Evolutionary conservation across 2,329 filamentous ascomycete genomes (phyloP).

Genomic region (Fusarium caatingaense): DNA sequence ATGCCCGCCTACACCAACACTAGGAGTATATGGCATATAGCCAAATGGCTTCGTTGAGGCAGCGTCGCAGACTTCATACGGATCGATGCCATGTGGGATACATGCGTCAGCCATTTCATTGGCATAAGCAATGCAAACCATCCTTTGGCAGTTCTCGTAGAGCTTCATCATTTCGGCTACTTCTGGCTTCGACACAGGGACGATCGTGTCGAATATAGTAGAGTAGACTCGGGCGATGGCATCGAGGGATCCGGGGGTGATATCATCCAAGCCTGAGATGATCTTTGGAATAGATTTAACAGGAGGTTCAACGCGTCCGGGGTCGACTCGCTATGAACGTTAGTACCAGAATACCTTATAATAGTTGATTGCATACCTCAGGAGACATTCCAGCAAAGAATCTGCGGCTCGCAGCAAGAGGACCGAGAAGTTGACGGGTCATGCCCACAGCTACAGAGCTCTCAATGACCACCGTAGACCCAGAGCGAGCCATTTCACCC

Average conservation of each 20-base stretch:
- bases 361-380: slow-evolving; percentile 35
- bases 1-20: slow-evolving; percentile 64
- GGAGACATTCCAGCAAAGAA: slow-evolving; percentile 62
- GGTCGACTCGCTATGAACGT: slow-evolving; percentile 58
- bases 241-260: slow-evolving; percentile 56
- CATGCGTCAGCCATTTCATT: slow-evolving; percentile 68
- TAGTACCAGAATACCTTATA: not conserved
- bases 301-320: slow-evolving; percentile 57
- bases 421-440: slow-evolving; percentile 61
- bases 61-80: slow-evolving; percentile 61
- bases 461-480: slow-evolving; percentile 62
- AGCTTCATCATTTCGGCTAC: slow-evolving; percentile 68
- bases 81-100: slow-evolving; percentile 56
- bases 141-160: slow-evolving; percentile 67
- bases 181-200: slow-evolving; percentile 62
- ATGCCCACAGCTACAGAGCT: slow-evolving; percentile 65
- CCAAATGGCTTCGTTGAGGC: slow-evolving; percentile 64
- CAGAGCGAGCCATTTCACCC: slow-evolving; percentile 53
- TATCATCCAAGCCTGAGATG: slow-evolving; percentile 61
- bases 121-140: slow-evolving; percentile 64
- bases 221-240: slow-evolving; percentile 58
- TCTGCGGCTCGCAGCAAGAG: slow-evolving; percentile 53
- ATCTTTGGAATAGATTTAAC: slow-evolving; percentile 61
- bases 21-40: slow-evolving; percentile 59
- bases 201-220: slow-evolving; percentile 57